Evolutionary conservation across 805 yeast species (phyloP).

Genomic region (Metschnikowia lunata): DNA sequence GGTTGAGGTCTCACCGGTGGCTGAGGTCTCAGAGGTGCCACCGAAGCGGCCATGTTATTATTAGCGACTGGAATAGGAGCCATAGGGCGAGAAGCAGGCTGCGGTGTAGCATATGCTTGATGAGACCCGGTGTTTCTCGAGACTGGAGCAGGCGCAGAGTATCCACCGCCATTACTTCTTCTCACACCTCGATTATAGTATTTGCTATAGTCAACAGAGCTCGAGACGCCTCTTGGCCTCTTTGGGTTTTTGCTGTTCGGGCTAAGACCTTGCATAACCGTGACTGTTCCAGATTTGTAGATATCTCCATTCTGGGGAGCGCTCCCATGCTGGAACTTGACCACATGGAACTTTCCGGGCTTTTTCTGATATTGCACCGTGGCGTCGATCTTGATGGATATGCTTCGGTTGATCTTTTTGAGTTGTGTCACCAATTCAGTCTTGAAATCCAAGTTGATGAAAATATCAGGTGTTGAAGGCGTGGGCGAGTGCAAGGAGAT

Average conservation of each 20-base stretch:
- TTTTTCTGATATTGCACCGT: slow-evolving; percentile 83
- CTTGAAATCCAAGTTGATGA: slow-evolving; percentile 77
- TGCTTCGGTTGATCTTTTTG: slow-evolving; percentile 53
- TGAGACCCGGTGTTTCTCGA: slow-evolving; percentile 11
- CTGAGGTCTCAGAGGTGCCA: neutral
- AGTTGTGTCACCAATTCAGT: slow-evolving; percentile 82
- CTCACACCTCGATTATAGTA: slow-evolving; percentile 34
- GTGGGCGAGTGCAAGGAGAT: slow-evolving; percentile 47
- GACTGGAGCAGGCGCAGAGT: slow-evolving; percentile 18
- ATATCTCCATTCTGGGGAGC: slow-evolving; percentile 60
- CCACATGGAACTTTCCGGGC: slow-evolving; percentile 75
- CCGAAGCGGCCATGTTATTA: slow-evolving; percentile 1
- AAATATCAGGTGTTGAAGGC: slow-evolving; percentile 64
- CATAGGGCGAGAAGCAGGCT: neutral
- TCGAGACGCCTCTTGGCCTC: slow-evolving; percentile 59
- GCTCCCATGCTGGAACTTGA: slow-evolving; percentile 62
- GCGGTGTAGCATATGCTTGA: slow-evolving; percentile 16
- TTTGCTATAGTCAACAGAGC: slow-evolving; percentile 39
- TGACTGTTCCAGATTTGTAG: slow-evolving; percentile 86
- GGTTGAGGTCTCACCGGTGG: slow-evolving; percentile 12
- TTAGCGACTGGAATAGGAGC: neutral
- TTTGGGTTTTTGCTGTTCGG: slow-evolving; percentile 65
- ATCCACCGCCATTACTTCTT: slow-evolving; percentile 6
- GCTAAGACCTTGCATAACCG: slow-evolving; percentile 76
- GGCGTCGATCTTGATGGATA: slow-evolving; percentile 63